Evolutionary conservation across 371 early-diverging fungal genomes (phyloP).

Genomic region (Mucor piriformis): DNA sequence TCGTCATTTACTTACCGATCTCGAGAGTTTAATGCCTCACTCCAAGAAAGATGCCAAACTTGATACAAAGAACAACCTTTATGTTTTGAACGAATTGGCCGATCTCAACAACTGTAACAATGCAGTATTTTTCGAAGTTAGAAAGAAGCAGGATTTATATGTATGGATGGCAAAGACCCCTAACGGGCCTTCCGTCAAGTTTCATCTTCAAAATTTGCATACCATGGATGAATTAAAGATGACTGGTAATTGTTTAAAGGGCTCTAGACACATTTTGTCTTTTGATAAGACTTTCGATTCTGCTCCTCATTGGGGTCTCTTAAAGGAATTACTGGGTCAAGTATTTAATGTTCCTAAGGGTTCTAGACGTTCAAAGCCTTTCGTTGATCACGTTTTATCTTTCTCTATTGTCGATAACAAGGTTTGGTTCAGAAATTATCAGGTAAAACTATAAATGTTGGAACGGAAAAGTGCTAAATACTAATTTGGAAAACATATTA

Average conservation of each 20-base stretch:
- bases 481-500: no score
- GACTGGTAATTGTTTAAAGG: slow-evolving; percentile 97
- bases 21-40: slow-evolving; percentile 88
- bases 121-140: slow-evolving; percentile 92
- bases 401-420: slow-evolving; percentile 90
- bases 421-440: slow-evolving; percentile 96
- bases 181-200: slow-evolving; percentile 94
- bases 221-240: slow-evolving; percentile 98
- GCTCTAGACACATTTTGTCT: slow-evolving; percentile 92
- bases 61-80: slow-evolving; percentile 88
- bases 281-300: slow-evolving; percentile 92
- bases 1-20: slow-evolving; percentile 90
- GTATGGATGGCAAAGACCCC: slow-evolving; percentile 95
- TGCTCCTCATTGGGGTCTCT: slow-evolving; percentile 77
- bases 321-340: slow-evolving; percentile 91
- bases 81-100: slow-evolving; percentile 92
- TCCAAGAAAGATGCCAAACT: slow-evolving; percentile 93
- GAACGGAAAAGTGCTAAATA: slow-evolving; percentile 22
- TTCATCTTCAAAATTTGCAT: slow-evolving; percentile 95
- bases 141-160: slow-evolving; percentile 92
- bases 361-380: slow-evolving; percentile 91
- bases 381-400: slow-evolving; percentile 91
- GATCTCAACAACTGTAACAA: slow-evolving; percentile 98
- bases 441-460: no score
- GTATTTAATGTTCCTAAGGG: slow-evolving; percentile 90